Conservation (phyloP, 495 filamentous ascomycete species). For the Neurospora sublineolata region DNA sequence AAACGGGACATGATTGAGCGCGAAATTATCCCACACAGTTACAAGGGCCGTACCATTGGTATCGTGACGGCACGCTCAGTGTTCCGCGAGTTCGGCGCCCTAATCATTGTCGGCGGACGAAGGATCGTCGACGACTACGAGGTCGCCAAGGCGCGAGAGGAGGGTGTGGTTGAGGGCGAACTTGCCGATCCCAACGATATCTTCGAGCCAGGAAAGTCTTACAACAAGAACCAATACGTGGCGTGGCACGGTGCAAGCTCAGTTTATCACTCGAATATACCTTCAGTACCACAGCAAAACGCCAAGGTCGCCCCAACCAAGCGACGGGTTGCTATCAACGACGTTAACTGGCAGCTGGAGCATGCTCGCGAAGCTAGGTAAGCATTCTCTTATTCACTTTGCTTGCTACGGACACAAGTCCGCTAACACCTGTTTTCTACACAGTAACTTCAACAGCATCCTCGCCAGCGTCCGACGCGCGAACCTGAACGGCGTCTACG, state of each 20-base stretch:
- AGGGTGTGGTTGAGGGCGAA: slow-evolving; percentile 81
- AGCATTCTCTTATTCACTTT: slow-evolving; percentile 13
- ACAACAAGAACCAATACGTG: slow-evolving; percentile 93
- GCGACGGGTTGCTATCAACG: slow-evolving; percentile 75
- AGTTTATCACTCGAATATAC: slow-evolving; percentile 78
- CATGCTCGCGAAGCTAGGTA: slow-evolving; percentile 85
- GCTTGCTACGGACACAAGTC: background rate
- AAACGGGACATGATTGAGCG: slow-evolving; percentile 91
- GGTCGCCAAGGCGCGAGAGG: slow-evolving; percentile 59
- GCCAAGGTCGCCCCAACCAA: slow-evolving; percentile 62
- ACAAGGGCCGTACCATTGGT: slow-evolving; percentile 95
- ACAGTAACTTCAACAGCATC: slow-evolving; percentile 68
- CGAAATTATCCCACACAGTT: slow-evolving; percentile 88
- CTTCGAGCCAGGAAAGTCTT: slow-evolving; percentile 59
- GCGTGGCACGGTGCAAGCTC: slow-evolving; percentile 95
- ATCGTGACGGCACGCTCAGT: slow-evolving; percentile 94
- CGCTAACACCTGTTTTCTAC: slow-evolving; percentile 5
- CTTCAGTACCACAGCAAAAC: slow-evolving; percentile 61
- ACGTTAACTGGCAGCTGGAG: slow-evolving; percentile 95
- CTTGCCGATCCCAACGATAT: slow-evolving; percentile 77
- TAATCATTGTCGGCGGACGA: slow-evolving; percentile 83
- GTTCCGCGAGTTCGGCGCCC: slow-evolving; percentile 89
- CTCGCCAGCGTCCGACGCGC: slow-evolving; percentile 51
- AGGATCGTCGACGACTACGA: slow-evolving; percentile 86
- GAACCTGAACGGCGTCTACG: slow-evolving; percentile 72